Conservation (phyloP, 2,329 filamentous ascomycete species). For the Teratosphaeria nubilosa region DNA sequence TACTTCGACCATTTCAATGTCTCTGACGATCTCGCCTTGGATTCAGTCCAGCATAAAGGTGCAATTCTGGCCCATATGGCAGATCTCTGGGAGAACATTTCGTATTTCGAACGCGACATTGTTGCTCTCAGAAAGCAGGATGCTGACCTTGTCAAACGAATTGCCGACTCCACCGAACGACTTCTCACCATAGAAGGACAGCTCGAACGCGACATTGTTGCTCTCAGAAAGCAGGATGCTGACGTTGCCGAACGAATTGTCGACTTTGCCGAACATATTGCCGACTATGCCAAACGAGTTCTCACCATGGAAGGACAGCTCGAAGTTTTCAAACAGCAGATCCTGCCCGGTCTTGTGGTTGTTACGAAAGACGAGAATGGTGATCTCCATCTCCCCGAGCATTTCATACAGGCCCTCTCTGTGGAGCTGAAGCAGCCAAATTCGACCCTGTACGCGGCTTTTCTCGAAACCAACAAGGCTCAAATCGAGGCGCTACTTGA, state of each 20-base stretch:
- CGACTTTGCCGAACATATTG: too few species aligned
- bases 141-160: too few species aligned
- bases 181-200: too few species aligned
- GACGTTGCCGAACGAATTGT: too few species aligned
- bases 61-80: neutral
- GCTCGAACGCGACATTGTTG: too few species aligned
- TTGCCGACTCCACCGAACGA: too few species aligned
- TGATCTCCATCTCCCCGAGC: conserved; percentile 43
- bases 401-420: conserved; percentile 57
- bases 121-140: too few species aligned
- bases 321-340: neutral
- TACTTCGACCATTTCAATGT: neutral
- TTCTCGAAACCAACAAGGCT: conserved; percentile 27
- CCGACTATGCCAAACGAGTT: neutral
- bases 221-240: too few species aligned
- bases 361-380: conserved; percentile 35
- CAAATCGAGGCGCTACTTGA: conserved; percentile 31
- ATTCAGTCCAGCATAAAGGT: neutral
- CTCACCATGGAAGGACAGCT: neutral
- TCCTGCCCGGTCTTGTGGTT: neutral
- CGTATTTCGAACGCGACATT: too few species aligned
- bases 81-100: neutral
- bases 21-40: neutral
- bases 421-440: conserved; percentile 43
- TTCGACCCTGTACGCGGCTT: conserved; percentile 29